Conservation (phyloP, 164 flowering plant genomes). For the Hamamelis virginiana region DNA sequence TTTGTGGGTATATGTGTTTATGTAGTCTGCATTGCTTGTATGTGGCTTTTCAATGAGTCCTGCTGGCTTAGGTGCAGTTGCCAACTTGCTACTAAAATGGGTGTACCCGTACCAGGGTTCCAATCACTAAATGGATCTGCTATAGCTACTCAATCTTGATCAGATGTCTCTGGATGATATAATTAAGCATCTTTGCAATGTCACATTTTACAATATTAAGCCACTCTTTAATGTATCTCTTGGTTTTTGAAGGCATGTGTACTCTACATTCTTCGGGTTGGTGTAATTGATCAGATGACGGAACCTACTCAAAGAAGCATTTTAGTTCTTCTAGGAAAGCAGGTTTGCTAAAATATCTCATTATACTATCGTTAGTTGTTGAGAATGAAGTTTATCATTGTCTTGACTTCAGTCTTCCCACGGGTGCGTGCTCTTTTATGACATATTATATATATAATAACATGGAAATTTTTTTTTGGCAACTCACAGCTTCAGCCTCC, state of each 20-base stretch:
- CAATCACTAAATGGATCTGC: no score
- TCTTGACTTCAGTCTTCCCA: not conserved
- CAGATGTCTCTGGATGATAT: no score
- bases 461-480: slow-evolving; percentile 1
- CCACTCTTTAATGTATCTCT: slow-evolving; percentile 4
- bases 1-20: not conserved
- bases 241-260: slow-evolving; percentile 85
- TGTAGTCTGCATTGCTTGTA: not conserved
- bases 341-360: slow-evolving; percentile 43
- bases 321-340: slow-evolving; percentile 74
- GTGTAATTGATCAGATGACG: slow-evolving; percentile 89
- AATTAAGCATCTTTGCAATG: not conserved
- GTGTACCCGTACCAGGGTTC: no score
- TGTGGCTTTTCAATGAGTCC: no score
- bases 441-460: not conserved
- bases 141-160: no score
- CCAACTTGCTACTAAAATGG: no score
- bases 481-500: slow-evolving; percentile 71
- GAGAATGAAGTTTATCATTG: not conserved
- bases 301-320: slow-evolving; percentile 88
- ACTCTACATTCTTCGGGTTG: slow-evolving; percentile 85
- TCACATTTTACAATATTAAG: not conserved
- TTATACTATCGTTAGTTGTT: not conserved
- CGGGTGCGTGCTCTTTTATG: not conserved
- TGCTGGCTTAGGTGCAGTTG: no score